Conservation (phyloP, 2,329 filamentous ascomycete species). For the Exophiala calicioides region DNA sequence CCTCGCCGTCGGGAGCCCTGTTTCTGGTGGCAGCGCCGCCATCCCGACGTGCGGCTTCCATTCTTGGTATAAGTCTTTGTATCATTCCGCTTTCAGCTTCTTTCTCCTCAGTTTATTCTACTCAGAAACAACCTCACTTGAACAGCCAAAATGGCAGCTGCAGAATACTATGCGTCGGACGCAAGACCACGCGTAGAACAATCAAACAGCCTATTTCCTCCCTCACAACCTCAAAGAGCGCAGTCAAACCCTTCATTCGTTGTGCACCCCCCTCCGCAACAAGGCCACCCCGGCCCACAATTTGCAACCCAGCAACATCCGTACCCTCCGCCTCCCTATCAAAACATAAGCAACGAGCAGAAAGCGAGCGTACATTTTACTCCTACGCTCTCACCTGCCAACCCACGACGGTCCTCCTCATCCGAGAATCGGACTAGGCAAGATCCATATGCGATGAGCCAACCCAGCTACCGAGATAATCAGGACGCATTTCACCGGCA, state of each 20-base stretch:
- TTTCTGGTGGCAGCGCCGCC: slow-evolving; percentile 1
- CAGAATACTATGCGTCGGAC: slow-evolving; percentile 27
- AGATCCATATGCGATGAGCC: slow-evolving; percentile 16
- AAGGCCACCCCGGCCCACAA: slow-evolving; percentile 15
- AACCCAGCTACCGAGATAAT: slow-evolving; percentile 19
- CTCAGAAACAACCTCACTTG: neutral
- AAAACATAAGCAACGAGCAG: slow-evolving; percentile 17
- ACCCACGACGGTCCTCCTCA: slow-evolving; percentile 24
- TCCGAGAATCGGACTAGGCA: slow-evolving; percentile 16
- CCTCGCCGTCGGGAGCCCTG: neutral
- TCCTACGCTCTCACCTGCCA: slow-evolving; percentile 6
- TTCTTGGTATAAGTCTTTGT: slow-evolving; percentile 14
- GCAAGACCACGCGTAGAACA: slow-evolving; percentile 20
- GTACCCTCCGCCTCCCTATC: slow-evolving; percentile 28
- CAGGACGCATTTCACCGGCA: slow-evolving; percentile 12
- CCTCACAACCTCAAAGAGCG: slow-evolving; percentile 17
- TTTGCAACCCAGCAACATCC: slow-evolving; percentile 15
- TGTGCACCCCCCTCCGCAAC: slow-evolving; percentile 8
- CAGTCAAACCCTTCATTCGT: slow-evolving; percentile 16
- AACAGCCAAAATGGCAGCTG: slow-evolving; percentile 26
- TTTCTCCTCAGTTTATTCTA: neutral
- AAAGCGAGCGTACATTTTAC: slow-evolving; percentile 28
- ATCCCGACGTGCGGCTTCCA: slow-evolving; percentile 5
- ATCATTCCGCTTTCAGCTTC: neutral
- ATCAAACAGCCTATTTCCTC: slow-evolving; percentile 15